These are phyloP conservation scores for Ziziphus jujuba DNA, from an alignment of 306 rosid species.

Conservation along the genomic window DNA sequence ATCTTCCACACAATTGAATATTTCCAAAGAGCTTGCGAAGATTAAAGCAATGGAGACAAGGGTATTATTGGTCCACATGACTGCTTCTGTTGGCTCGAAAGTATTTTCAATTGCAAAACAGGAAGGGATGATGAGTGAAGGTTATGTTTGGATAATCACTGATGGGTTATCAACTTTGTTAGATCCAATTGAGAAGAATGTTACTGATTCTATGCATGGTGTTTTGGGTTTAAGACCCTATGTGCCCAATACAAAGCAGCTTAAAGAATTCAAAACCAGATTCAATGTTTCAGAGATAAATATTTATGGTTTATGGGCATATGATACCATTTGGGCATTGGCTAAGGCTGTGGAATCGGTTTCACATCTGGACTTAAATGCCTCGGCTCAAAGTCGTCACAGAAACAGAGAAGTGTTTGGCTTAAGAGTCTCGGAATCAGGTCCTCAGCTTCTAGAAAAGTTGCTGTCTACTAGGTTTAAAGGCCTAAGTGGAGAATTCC, in stretches of 20 bases:
- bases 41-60: conserved; percentile 10
- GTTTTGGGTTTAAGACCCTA: conserved; percentile 37
- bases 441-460: conserved; percentile 1
- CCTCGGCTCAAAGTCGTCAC: background rate
- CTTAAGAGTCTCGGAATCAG: conserved; percentile 4
- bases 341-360: conserved; percentile 11
- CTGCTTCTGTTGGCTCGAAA: conserved; percentile 9
- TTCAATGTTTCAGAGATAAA: background rate
- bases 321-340: conserved; percentile 37
- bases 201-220: conserved; percentile 42
- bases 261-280: conserved; percentile 17
- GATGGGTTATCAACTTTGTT: conserved; percentile 25
- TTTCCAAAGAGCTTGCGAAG: conserved; percentile 20
- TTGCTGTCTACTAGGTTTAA: background rate
- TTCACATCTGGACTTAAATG: too few species aligned
- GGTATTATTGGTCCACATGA: conserved; percentile 46
- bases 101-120: conserved; percentile 29
- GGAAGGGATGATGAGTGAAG: conserved; percentile 27
- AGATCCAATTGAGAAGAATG: conserved; percentile 7
- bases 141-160: conserved; percentile 30
- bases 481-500: conserved; percentile 30
- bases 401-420: background rate
- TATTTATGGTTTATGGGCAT: conserved; percentile 36
- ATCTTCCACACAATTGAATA: background rate
- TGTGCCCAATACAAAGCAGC: background rate